Conservation (phyloP, 495 filamentous ascomycete species). For the Penicillium waksmanii region DNA sequence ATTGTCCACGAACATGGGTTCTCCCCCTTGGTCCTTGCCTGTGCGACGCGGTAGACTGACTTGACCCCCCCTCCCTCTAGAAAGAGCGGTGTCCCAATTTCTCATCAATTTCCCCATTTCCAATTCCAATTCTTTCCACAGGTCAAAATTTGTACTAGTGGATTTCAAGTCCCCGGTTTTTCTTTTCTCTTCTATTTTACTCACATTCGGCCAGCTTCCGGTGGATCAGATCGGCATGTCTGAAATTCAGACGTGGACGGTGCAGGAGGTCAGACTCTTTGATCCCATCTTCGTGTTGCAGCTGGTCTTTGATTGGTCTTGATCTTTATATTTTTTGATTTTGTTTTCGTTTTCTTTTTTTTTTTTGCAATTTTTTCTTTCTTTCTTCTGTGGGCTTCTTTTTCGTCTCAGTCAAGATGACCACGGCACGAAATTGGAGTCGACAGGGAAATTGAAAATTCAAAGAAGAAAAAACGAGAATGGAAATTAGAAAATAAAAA, state of each 20-base stretch:
- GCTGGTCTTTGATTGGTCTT: constrained; percentile 11
- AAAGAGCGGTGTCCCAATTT: constrained; percentile 25
- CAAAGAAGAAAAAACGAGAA: constrained; percentile 4
- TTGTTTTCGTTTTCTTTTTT: neutral
- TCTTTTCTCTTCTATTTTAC: neutral
- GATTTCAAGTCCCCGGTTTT: neutral
- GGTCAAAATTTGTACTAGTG: neutral
- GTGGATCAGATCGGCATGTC: constrained; percentile 36
- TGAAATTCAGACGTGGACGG: constrained; percentile 46
- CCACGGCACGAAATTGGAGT: constrained; percentile 6
- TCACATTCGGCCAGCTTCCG: neutral
- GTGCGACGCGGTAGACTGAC: constrained; percentile 3
- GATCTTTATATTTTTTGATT: neutral
- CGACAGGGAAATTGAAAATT: neutral
- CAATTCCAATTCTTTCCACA: neutral
- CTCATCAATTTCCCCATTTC: constrained; percentile 4
- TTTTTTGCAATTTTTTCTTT: constrained; percentile 12
- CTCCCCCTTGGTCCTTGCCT: neutral
- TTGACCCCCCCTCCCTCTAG: constrained; percentile 10
- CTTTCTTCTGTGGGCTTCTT: constrained; percentile 1
- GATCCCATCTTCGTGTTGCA: constrained; percentile 4
- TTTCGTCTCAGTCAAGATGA: constrained; percentile 24
- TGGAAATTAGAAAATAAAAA: constrained; percentile 10
- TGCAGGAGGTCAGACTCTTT: constrained; percentile 42
- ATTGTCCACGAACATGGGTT: constrained; percentile 14